Base-by-base conservation (phyloP, 1,139 yeast genomes). In the Hansenula lynferdii region DNA sequence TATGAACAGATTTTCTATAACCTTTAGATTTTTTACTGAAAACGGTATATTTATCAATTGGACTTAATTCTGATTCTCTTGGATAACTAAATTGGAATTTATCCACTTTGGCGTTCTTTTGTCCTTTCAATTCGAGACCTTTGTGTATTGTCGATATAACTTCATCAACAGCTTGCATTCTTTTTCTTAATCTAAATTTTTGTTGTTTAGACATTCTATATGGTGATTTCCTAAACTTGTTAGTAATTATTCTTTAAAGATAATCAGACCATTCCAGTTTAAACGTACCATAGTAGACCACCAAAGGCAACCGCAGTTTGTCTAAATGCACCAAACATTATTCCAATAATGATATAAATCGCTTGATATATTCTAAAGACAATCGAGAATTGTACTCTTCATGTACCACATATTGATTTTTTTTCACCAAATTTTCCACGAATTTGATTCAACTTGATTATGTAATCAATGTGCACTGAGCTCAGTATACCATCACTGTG, bases 281-380 rank as follows among this genome's bases (percentile, higher is more conserved):
- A 5, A n/a, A 70, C 75, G 48, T 75, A 80, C 96, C 97, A 90
- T 41, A 90, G 67, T 54, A 87, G 76, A 23, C 97, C 97, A 41
- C 97, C 95, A 35, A 80, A 62, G 12, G 75, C 62, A 27, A 77
- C 70, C 42, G 70, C 62, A 12, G 95, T 67, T 23, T 82, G 66
- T 66, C 73, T 82, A 58, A 87, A 87, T 14, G 95, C 80, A 42
- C 96, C 96, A 56, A 86, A 79, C 96, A 86, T n/a, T n/a, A n/a
- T n/a, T n/a, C n/a, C n/a, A n/a, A n/a, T 85, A 35, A 30, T 37
- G 26, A 16, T 5, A 8, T 23, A 23, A 20, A 20, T 27, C 21
- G 12, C n/a, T n/a, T n/a, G n/a, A n/a, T n/a, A n/a, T n/a, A n/a
- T n/a, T n/a, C n/a, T n/a, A n/a, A n/a, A n/a, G n/a, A n/a, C n/a